Percentiles rank a stretch among this genome's conserved stretches.
Conservation (phyloP, 192 early-diverging fungal genomes). For the Coemansia sp. region DNA sequence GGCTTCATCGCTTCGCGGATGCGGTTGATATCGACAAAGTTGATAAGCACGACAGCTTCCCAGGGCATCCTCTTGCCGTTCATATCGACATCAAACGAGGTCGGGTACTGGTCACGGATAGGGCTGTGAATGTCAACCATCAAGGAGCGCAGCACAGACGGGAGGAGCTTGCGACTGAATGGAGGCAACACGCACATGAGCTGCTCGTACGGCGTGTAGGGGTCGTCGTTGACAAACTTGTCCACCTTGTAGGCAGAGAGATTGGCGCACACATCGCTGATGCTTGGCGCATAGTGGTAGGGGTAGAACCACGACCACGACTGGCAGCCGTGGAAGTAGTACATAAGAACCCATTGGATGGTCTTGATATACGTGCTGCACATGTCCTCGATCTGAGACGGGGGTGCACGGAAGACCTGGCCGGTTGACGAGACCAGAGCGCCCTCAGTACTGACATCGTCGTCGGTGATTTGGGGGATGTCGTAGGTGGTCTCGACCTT, state of each 20-base stretch:
- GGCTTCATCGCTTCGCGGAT: constrained; percentile 76
- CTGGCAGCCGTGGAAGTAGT: constrained; percentile 93
- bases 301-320: constrained; percentile 99
- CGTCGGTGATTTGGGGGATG: constrained; percentile 21
- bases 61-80: constrained; percentile 98
- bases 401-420: constrained; percentile 31
- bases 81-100: constrained; percentile 85
- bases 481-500: constrained; percentile 55
- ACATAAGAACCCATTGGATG: constrained; percentile 96
- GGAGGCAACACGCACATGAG: constrained; percentile 98
- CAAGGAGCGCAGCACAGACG: constrained; percentile 71
- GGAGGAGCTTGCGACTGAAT: constrained; percentile 78
- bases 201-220: constrained; percentile 97
- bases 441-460: neutral
- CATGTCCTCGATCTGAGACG: constrained; percentile 51
- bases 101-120: constrained; percentile 94
- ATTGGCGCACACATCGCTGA: constrained; percentile 67
- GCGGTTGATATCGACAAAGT: constrained; percentile 92
- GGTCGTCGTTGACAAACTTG: constrained; percentile 71
- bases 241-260: constrained; percentile 59
- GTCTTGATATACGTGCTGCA: constrained; percentile 82
- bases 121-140: constrained; percentile 83
- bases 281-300: constrained; percentile 95
- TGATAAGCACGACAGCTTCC: constrained; percentile 98
- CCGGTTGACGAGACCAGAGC: constrained; percentile 1